A percentile compares a stretch with the other conserved stretches of the same genome.
Conservation (phyloP, 106 monocot genomes). For the Iris macrosiphon region DNA sequence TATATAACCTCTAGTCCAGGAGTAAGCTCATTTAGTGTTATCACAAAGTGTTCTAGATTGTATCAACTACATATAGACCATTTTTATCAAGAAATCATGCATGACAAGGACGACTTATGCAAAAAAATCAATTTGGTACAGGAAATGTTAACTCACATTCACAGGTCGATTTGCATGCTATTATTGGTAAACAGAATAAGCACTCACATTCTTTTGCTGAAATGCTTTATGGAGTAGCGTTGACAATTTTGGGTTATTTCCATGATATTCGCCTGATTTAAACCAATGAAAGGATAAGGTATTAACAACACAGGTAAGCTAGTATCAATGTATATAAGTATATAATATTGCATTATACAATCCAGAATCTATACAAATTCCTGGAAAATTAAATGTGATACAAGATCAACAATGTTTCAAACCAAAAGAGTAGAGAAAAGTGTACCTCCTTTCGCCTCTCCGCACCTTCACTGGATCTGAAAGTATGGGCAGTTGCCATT, state of each 20-base stretch:
- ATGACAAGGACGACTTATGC: background rate
- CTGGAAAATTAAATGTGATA: background rate
- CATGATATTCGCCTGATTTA: constrained; percentile 90
- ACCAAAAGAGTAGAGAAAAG: background rate
- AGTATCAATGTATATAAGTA: background rate
- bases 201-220: constrained; percentile 88
- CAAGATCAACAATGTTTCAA: background rate
- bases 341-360: background rate
- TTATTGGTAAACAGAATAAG: constrained; percentile 87
- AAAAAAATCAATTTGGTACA: background rate
- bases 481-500: constrained; percentile 43
- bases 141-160: constrained; percentile 43
- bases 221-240: constrained; percentile 96
- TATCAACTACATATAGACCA: no score
- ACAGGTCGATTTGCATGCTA: constrained; percentile 91
- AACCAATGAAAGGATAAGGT: background rate
- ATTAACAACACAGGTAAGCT: background rate
- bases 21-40: no score
- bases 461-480: no score
- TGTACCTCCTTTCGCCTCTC: constrained; percentile 74
- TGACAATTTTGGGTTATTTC: constrained; percentile 98
- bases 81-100: background rate
- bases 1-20: no score
- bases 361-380: no score
- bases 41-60: no score